Evolutionary conservation across 768 basidiomycete species (phyloP).

Genomic region (Neoboletus brunneissimus): DNA sequence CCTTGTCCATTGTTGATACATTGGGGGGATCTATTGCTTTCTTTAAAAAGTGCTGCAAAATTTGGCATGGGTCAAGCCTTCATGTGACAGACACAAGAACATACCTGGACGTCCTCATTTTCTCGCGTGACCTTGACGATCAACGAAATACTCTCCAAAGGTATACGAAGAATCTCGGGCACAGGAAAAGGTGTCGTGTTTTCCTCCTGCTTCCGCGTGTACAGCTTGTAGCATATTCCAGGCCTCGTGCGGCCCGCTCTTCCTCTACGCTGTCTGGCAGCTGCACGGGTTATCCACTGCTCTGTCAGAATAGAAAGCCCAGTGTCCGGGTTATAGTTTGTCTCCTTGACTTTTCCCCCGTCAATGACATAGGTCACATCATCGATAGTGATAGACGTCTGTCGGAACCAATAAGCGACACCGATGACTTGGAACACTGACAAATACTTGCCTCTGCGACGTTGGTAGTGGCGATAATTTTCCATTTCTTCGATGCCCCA

Average conservation of each 20-base stretch:
- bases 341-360: slow-evolving; percentile 83
- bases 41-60: slow-evolving; percentile 53
- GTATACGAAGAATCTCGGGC: slow-evolving; percentile 87
- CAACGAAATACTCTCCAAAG: slow-evolving; percentile 78
- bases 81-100: slow-evolving; percentile 13
- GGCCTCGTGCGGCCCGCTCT: slow-evolving; percentile 85
- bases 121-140: slow-evolving; percentile 79
- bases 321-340: slow-evolving; percentile 62
- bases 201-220: slow-evolving; percentile 68
- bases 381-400: slow-evolving; percentile 91
- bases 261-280: slow-evolving; percentile 80
- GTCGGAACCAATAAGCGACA: not conserved
- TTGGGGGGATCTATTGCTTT: slow-evolving; percentile 86
- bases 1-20: slow-evolving; percentile 68
- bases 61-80: not conserved
- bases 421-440: too few species aligned
- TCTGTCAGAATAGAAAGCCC: slow-evolving; percentile 78
- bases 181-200: slow-evolving; percentile 70
- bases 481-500: slow-evolving; percentile 59
- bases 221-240: slow-evolving; percentile 86
- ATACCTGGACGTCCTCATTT: slow-evolving; percentile 73
- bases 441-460: slow-evolving; percentile 69
- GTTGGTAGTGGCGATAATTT: slow-evolving; percentile 87
- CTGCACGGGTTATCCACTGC: slow-evolving; percentile 73
- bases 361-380: slow-evolving; percentile 87